Conservation (phyloP, 306 rosid species). For the Vigna nakashimae region DNA sequence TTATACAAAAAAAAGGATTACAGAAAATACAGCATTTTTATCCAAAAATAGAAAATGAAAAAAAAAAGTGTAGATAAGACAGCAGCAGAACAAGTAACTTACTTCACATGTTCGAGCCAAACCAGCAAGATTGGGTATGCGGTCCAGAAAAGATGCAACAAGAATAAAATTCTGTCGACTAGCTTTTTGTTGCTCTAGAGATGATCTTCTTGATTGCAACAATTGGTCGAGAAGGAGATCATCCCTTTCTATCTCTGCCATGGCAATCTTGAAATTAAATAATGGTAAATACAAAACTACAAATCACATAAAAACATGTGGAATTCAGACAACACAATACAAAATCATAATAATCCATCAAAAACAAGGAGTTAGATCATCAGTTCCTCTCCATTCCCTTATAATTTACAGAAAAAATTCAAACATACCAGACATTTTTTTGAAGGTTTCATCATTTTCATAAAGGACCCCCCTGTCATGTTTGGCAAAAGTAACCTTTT, state of each 20-base stretch:
- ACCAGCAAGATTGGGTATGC: constrained; percentile 97
- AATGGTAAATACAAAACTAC: constrained; percentile 25
- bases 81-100: constrained; percentile 38
- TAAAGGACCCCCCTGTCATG: constrained; percentile 64
- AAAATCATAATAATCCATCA: constrained; percentile 3
- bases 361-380: neutral
- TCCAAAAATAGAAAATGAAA: constrained; percentile 6
- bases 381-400: constrained; percentile 2
- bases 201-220: constrained; percentile 71
- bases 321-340: constrained; percentile 6
- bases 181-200: constrained; percentile 61
- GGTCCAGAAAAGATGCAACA: constrained; percentile 93
- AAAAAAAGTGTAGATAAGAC: constrained; percentile 21
- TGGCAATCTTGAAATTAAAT: constrained; percentile 40
- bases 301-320: neutral
- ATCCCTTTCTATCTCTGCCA: constrained; percentile 84
- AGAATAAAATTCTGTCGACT: constrained; percentile 72
- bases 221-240: constrained; percentile 83
- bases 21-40: constrained; percentile 2
- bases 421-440: constrained; percentile 68
- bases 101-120: constrained; percentile 98
- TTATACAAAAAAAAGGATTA: constrained; percentile 36
- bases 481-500: constrained; percentile 77
- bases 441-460: constrained; percentile 64
- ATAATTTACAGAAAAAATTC: constrained; percentile 14